Base-by-base conservation (phyloP, 805 yeast genomes). In the Metschnikowia gelsemii region DNA sequence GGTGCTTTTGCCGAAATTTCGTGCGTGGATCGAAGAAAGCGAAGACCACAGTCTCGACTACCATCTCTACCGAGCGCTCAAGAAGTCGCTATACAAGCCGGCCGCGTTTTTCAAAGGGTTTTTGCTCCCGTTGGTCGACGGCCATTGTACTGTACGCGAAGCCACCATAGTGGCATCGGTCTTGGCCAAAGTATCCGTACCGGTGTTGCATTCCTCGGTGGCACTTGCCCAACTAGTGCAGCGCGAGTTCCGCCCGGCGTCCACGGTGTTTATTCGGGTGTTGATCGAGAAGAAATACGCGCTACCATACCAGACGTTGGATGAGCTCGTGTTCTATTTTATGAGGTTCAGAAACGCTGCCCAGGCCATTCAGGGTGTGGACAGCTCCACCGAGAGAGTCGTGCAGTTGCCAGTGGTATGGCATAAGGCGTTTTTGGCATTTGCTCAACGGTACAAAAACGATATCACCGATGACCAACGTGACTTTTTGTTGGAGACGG, bases 401-500 rank as follows among this genome's bases (percentile, higher is more conserved):
- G 80, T 84, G 19, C 77, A 76, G 36, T 73, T 93, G 59, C 98
- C 99, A 6, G 86, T 93, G 13, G 91, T 91, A 26, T 93, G 99
- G 98, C 98, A 95, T 63, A 95, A 91, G 63, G 91, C 97, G 2
- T 85, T 93, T 59, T 73, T 93, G 43, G 84, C 93, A 2, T 93
- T 93, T 70, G 96, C 97, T 25, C 97, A 90, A 68, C 77, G 96
- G 50, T 93, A 93, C 62, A 93, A 91, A 64, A 91, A 93, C 59
- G 99, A 93, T 72, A 87, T 93, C 45, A 93, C 99, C n/a, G 96
- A 88, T 55, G 99, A 93, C 61, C 99, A 93, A 72, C 78, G 96
- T 61, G 99, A 93, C 56, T 88, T 91, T 64, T 70, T 93, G 46
- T 68, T 93, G 60, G 97, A 91, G 55, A 90, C 96, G 4, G 79